Evolutionary conservation across 1,284 basidiomycete genomes (phyloP).

Genomic region (Termitomyces sp.): DNA sequence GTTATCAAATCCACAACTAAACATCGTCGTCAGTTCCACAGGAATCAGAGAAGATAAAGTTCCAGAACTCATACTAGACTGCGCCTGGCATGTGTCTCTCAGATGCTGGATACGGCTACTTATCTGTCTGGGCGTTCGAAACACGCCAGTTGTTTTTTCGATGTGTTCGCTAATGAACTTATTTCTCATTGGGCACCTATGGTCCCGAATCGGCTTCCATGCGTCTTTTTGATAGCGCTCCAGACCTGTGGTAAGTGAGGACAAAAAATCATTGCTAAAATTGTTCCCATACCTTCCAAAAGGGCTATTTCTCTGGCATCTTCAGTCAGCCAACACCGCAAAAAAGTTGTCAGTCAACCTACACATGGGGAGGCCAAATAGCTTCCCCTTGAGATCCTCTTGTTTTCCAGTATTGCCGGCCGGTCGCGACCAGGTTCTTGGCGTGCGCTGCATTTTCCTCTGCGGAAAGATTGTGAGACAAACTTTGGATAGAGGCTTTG

Average conservation of each 20-base stretch:
- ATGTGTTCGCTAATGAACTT: slow-evolving; percentile 57
- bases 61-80: slow-evolving; percentile 26
- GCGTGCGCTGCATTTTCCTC: slow-evolving; percentile 30
- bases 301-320: slow-evolving; percentile 44
- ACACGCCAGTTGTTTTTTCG: slow-evolving; percentile 44
- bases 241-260: slow-evolving; percentile 29
- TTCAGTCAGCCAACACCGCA: background rate
- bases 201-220: slow-evolving; percentile 36
- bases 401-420: slow-evolving; percentile 51
- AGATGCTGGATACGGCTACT: slow-evolving; percentile 60
- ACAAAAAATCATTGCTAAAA: background rate
- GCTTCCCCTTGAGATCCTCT: slow-evolving; percentile 49
- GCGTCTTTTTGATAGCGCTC: slow-evolving; percentile 44
- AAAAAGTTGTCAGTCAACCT: slow-evolving; percentile 14
- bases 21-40: background rate
- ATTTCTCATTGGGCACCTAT: slow-evolving; percentile 51
- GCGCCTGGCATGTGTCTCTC: slow-evolving; percentile 49
- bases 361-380: slow-evolving; percentile 55
- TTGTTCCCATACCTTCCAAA: slow-evolving; percentile 37
- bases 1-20: slow-evolving; percentile 9
- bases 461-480: slow-evolving; percentile 33
- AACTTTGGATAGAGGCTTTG: slow-evolving; percentile 33
- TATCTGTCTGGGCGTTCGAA: slow-evolving; percentile 55
- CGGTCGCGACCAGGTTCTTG: slow-evolving; percentile 32
- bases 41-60: slow-evolving; percentile 1